phyloP scores from a whole-genome alignment of 2,329 filamentous ascomycete species.

The Alternaria sp. region DNA sequence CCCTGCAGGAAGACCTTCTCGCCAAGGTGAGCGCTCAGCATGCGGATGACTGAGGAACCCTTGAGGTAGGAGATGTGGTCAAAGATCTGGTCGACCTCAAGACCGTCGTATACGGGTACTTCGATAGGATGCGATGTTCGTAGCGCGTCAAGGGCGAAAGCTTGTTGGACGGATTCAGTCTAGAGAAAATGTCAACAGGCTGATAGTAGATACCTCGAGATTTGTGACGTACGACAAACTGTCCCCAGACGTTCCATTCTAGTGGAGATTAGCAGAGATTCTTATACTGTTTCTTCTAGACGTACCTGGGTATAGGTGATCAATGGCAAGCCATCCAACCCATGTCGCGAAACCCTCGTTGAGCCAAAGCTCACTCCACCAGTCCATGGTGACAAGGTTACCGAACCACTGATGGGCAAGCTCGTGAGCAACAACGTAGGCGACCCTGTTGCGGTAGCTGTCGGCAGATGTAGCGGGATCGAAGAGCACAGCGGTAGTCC shows the following conservation, averaged over 20 bases:
- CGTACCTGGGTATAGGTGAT: conserved; percentile 81
- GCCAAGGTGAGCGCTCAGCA: conserved; percentile 90
- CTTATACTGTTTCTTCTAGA: not conserved
- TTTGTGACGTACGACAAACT: conserved; percentile 77
- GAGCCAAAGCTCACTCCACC: conserved; percentile 89
- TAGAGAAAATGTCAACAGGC: conserved; percentile 52
- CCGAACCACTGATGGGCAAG: conserved; percentile 97
- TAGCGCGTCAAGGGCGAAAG: conserved; percentile 87
- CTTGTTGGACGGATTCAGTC: conserved; percentile 91
- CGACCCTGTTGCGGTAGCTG: conserved; percentile 89
- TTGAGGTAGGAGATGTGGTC: conserved; percentile 97
- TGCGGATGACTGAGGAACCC: conserved; percentile 93
- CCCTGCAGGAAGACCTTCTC: conserved; percentile 88
- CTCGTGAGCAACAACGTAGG: conserved; percentile 98
- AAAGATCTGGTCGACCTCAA: conserved; percentile 98
- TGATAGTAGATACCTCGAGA: conserved; percentile 58
- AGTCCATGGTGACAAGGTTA: conserved; percentile 95
- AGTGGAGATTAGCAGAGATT: conserved; percentile 11
- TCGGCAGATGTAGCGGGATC: conserved; percentile 91
- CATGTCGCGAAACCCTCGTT: conserved; percentile 98
- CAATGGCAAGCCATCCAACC: conserved; percentile 93
- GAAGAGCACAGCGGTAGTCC: conserved; percentile 91
- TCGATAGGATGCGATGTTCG: conserved; percentile 95
- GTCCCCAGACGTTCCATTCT: conserved; percentile 97
- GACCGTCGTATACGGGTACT: conserved; percentile 88